Conservation (phyloP, 352 stramenopile species). For the Globisporangium ultimum region DNA sequence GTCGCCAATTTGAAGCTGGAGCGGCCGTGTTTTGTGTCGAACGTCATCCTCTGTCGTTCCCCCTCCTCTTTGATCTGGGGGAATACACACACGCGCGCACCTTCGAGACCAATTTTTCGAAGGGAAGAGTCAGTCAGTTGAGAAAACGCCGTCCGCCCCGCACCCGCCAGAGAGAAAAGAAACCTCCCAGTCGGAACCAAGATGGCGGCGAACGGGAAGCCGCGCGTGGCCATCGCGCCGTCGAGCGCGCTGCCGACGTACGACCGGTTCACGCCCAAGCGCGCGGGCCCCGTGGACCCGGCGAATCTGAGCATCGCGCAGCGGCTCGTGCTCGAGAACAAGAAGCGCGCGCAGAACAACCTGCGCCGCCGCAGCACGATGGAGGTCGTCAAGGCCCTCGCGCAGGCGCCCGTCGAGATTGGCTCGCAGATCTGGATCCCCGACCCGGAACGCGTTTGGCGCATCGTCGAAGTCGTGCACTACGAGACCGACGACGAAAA, state of each 20-base stretch:
- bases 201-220: slow-evolving; percentile 24
- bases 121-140: slow-evolving; percentile 6
- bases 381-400: slow-evolving; percentile 65
- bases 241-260: slow-evolving; percentile 76
- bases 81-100: slow-evolving; percentile 5
- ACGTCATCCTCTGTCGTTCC: slow-evolving; percentile 1
- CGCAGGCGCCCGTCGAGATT: slow-evolving; percentile 67
- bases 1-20: slow-evolving; percentile 11
- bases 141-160: slow-evolving; percentile 12
- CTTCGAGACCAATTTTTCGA: slow-evolving; percentile 1
- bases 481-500: slow-evolving; percentile 46
- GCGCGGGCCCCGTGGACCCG: slow-evolving; percentile 51
- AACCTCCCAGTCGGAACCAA: neutral
- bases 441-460: slow-evolving; percentile 79
- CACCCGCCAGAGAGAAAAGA: neutral
- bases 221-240: slow-evolving; percentile 53
- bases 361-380: slow-evolving; percentile 65
- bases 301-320: slow-evolving; percentile 69
- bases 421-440: slow-evolving; percentile 86
- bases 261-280: slow-evolving; percentile 72
- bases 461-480: slow-evolving; percentile 75
- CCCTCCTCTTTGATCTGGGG: neutral
- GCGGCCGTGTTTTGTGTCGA: slow-evolving; percentile 8
- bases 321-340: slow-evolving; percentile 84
- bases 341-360: slow-evolving; percentile 60